Conservation (phyloP, 1,284 basidiomycete species). For the Pyrrhoderma noxium region DNA sequence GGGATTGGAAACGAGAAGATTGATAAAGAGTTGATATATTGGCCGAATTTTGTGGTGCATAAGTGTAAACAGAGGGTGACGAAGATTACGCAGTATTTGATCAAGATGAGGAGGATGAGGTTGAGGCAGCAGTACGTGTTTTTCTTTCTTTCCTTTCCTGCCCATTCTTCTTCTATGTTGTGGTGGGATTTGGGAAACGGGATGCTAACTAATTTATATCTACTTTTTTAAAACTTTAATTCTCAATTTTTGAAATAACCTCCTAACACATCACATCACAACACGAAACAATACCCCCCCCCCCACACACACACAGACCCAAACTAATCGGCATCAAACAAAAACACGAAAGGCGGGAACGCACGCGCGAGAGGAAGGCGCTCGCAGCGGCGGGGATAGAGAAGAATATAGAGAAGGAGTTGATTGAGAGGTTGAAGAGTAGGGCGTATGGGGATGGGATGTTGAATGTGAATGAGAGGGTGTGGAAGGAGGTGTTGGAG, state of each 20-base stretch:
- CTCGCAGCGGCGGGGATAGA: constrained; percentile 92
- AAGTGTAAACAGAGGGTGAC: constrained; percentile 99
- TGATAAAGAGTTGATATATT: constrained; percentile 91
- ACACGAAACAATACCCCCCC: too few species aligned
- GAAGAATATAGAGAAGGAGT: constrained; percentile 92
- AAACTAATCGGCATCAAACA: constrained; percentile 95
- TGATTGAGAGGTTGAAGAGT: constrained; percentile 89
- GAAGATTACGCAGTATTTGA: constrained; percentile 98
- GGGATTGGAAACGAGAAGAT: constrained; percentile 57
- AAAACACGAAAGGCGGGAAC: constrained; percentile 93
- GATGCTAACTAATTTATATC: too few species aligned
- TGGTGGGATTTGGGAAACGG: too few species aligned
- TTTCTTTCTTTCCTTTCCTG: not conserved
- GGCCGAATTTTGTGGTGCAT: constrained; percentile 96
- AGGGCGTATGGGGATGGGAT: constrained; percentile 98
- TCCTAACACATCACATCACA: not conserved
- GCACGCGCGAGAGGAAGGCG: constrained; percentile 90
- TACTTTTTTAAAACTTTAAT: too few species aligned
- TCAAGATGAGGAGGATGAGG: constrained; percentile 92
- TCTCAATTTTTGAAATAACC: too few species aligned
- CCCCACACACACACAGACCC: constrained; percentile 46
- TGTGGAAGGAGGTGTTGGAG: constrained; percentile 90
- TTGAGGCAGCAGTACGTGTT: constrained; percentile 79
- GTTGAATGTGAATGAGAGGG: constrained; percentile 95
- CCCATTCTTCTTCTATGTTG: too few species aligned